Base-by-base conservation (phyloP, 2,329 filamentous ascomycete species). In the Mollisiaceae sp. region DNA sequence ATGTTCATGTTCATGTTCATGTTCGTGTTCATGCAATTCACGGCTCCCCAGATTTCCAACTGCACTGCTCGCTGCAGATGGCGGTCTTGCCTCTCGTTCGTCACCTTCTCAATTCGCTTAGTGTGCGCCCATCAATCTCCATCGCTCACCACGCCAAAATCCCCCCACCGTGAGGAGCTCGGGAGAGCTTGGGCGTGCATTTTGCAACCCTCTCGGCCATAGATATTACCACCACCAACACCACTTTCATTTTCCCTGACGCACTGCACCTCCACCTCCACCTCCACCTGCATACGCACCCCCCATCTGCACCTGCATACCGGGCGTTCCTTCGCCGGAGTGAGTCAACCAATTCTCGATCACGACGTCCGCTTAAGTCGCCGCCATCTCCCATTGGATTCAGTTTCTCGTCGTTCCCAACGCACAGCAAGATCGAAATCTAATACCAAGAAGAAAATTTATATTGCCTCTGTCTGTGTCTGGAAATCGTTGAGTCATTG, bases 331-430 rank as follows among this genome's bases (percentile, higher is more conserved):
- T 50, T 50, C 6, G n/a, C 50, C 50, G 50, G 43, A 20, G 50
- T 54, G 50, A 54, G 50, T 54, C 50, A 54, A 54, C 15, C 50
- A 35, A 54, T 32, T 54, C 50, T 8, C 4, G 18, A 32, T 35
- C 50, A 35, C 14, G 50, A 35, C 50, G 24, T 35, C 22, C 22
- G 24, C 24, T 32, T 35, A 54, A 35, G 12, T 54, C 50, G 12
- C 24, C 12, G 14, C 27, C 22, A 18, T 14, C 22, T 35, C 50
- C 50, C 50, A 54, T 54, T 54, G 22, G 22, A 35, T 35, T 54
- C 24, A 24, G 24, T 20, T 50, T 54, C 22, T 54, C 27, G 50
- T 5, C 24, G 12, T 12, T 22, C n/a, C 18, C 11, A 47, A 47
- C n/a, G 8, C 50, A 54, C 50, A 54, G 22, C 50, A 32, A 18